Evolutionary conservation across 1,139 yeast species (phyloP).

Genomic region (Blastobotrys indianensis): DNA sequence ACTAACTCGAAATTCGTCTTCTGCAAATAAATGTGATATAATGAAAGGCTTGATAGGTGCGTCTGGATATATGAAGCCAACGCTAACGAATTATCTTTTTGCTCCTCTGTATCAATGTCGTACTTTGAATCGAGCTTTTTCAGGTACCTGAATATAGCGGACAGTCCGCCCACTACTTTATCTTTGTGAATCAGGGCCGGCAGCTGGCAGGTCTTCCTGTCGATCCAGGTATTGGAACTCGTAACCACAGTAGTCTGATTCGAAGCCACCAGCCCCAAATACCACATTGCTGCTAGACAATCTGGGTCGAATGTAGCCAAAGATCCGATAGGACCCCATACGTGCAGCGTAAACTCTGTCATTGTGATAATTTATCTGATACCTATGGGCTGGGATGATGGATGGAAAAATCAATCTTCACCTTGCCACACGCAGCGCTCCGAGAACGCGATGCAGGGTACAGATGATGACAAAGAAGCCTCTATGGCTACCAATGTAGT

Average conservation of each 20-base stretch:
- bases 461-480: too few relatives aligned
- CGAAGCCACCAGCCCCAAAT: constrained; percentile 27
- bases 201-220: constrained; percentile 39
- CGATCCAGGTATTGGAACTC: constrained; percentile 54
- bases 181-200: constrained; percentile 47
- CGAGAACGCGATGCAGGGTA: too few relatives aligned
- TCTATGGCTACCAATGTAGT: too few relatives aligned
- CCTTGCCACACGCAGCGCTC: too few relatives aligned
- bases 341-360: constrained; percentile 38
- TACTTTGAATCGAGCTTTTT: constrained; percentile 17
- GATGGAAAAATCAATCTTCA: not conserved
- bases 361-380: not conserved
- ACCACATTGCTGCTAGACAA: constrained; percentile 40
- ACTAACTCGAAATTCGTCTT: constrained; percentile 57
- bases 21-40: constrained; percentile 57
- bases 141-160: constrained; percentile 42
- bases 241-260: constrained; percentile 39
- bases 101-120: constrained; percentile 19
- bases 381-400: too few relatives aligned
- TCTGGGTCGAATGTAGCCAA: constrained; percentile 40
- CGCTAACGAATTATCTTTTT: constrained; percentile 29
- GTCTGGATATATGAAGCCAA: constrained; percentile 38
- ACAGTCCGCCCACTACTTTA: constrained; percentile 41
- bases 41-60: constrained; percentile 46
- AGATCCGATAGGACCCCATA: constrained; percentile 46